phyloP scores from a whole-genome alignment of 2,329 filamentous ascomycete genomes.

The Apiospora pterosperma region DNA sequence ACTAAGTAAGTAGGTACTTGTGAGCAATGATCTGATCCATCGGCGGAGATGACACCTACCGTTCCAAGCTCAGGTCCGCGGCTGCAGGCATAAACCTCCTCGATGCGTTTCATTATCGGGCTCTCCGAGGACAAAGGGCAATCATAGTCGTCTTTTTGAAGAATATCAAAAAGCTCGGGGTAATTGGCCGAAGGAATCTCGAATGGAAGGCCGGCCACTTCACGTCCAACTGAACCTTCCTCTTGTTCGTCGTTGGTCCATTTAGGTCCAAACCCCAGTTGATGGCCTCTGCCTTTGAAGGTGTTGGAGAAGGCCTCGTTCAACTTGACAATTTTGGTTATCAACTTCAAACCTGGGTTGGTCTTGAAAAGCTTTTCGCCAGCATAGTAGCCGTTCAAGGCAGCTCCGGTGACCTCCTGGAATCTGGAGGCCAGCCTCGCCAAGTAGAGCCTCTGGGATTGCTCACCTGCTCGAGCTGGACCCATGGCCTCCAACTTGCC shows the following conservation, averaged over 20 bases:
- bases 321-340: constrained; percentile 34
- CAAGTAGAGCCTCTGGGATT: constrained; percentile 32
- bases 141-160: constrained; percentile 16
- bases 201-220: neutral
- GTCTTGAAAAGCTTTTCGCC: constrained; percentile 26
- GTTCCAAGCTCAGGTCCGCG: constrained; percentile 55
- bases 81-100: constrained; percentile 31
- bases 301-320: constrained; percentile 32
- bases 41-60: constrained; percentile 20
- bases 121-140: constrained; percentile 15
- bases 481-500: constrained; percentile 27
- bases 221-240: neutral
- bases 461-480: constrained; percentile 18
- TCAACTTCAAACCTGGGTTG: constrained; percentile 26
- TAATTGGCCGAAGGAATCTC: neutral
- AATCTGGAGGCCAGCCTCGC: constrained; percentile 28
- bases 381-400: constrained; percentile 33
- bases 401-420: constrained; percentile 21
- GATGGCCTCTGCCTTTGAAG: constrained; percentile 23
- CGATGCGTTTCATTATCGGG: constrained; percentile 38
- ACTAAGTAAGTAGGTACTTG: constrained; percentile 23
- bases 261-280: constrained; percentile 4
- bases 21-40: neutral
- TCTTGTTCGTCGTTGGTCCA: neutral
- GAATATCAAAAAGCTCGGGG: constrained; percentile 17